Percentiles rank a stretch among this genome's conserved stretches.
Conservation (phyloP, 805 yeast genomes). For the Metschnikowia lunata region DNA sequence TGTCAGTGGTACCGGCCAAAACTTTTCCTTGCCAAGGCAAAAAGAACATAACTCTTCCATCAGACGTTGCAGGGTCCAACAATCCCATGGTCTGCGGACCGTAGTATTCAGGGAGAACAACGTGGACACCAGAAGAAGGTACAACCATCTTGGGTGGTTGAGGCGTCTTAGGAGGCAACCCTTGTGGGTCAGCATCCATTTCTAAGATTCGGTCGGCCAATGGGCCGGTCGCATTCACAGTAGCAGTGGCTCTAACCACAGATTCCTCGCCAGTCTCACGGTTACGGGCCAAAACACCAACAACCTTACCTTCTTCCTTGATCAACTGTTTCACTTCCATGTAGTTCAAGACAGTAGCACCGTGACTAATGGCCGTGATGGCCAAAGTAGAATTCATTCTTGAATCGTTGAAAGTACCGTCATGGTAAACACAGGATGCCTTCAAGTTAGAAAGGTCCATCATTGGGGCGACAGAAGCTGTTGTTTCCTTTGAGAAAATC, state of each 20-base stretch:
- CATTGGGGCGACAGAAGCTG: conserved; percentile 80
- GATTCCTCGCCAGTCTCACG: conserved; percentile 61
- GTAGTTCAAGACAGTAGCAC: conserved; percentile 88
- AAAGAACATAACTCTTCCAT: conserved; percentile 95
- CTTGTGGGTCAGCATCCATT: conserved; percentile 73
- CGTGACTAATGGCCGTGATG: conserved; percentile 75
- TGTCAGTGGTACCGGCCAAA: conserved; percentile 94
- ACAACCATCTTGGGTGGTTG: conserved; percentile 76
- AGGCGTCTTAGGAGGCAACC: conserved; percentile 52
- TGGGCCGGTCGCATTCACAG: conserved; percentile 94
- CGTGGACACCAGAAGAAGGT: conserved; percentile 92
- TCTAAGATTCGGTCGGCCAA: conserved; percentile 79
- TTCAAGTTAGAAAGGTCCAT: conserved; percentile 72
- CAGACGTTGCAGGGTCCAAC: conserved; percentile 86
- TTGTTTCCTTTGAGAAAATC: conserved; percentile 59
- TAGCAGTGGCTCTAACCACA: conserved; percentile 62
- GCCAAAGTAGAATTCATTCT: conserved; percentile 87
- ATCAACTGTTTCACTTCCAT: conserved; percentile 72
- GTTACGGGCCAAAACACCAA: conserved; percentile 76
- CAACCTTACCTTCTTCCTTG: conserved; percentile 61
- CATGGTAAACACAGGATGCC: conserved; percentile 91
- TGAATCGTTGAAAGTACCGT: conserved; percentile 90
- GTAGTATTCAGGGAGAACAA: conserved; percentile 87
- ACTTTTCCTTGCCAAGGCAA: conserved; percentile 98
- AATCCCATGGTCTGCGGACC: conserved; percentile 85